Conservation (phyloP, 1,284 basidiomycete genomes). For the Sanguinoderma infundibulare region DNA sequence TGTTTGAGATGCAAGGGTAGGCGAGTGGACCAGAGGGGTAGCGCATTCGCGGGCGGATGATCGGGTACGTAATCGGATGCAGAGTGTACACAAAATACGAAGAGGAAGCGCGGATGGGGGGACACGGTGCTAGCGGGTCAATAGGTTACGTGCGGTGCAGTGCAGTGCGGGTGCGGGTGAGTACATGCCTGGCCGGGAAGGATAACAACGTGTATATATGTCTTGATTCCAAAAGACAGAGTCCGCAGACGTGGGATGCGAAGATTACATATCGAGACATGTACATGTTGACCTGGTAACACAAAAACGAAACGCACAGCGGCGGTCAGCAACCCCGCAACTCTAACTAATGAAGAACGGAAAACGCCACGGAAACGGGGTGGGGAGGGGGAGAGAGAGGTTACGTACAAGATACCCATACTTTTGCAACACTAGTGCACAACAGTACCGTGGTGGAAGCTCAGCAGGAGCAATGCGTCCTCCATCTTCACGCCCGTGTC, state of each 20-base stretch:
- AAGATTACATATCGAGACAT: not conserved
- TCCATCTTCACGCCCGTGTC: constrained; percentile 55
- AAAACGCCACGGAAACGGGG: no score
- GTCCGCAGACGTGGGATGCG: not conserved
- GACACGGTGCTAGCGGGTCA: not conserved
- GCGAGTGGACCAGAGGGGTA: not conserved
- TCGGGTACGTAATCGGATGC: not conserved
- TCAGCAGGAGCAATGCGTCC: constrained; percentile 69
- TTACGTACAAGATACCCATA: constrained; percentile 13
- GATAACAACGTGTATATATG: not conserved
- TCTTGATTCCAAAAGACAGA: not conserved
- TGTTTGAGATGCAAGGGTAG: not conserved
- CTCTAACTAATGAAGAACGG: no score
- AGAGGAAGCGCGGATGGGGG: not conserved
- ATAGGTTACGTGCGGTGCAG: not conserved
- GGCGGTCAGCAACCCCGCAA: not conserved
- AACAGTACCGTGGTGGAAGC: constrained; percentile 65
- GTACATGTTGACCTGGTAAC: constrained; percentile 6
- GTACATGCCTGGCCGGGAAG: not conserved
- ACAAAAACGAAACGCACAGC: not conserved
- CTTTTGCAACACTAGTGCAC: constrained; percentile 49
- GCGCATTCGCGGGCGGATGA: not conserved
- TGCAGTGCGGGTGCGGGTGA: not conserved
- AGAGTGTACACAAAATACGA: no score
- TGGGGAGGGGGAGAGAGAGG: not conserved